phyloP scores from a whole-genome alignment of 169 alveolate genomes.

The Plasmodium reichenowi region DNA sequence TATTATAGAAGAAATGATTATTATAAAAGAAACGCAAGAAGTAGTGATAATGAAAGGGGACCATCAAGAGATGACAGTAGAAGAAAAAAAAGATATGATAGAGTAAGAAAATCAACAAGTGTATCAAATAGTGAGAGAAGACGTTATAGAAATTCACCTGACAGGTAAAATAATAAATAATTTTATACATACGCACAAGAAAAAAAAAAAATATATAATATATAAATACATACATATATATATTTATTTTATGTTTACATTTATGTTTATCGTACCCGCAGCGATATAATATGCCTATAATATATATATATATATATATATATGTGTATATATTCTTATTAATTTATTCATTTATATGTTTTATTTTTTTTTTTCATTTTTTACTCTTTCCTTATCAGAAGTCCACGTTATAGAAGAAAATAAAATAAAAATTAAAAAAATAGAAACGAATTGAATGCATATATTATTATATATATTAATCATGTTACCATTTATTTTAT shows the following conservation, averaged over 20 bases:
- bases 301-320: too few relatives aligned
- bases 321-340: neutral
- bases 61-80: slow-evolving; percentile 64
- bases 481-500: neutral
- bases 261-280: neutral
- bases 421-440: neutral
- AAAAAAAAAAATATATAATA: slow-evolving; percentile 1
- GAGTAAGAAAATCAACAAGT: slow-evolving; percentile 56
- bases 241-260: neutral
- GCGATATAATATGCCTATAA: too few relatives aligned
- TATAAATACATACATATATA: too few relatives aligned
- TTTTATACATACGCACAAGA: slow-evolving; percentile 26
- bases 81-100: slow-evolving; percentile 60
- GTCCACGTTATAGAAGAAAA: slow-evolving; percentile 46
- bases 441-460: slow-evolving; percentile 3
- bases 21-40: slow-evolving; percentile 26
- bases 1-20: slow-evolving; percentile 54
- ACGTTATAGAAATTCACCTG: slow-evolving; percentile 47
- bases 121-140: slow-evolving; percentile 50
- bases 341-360: neutral
- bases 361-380: neutral
- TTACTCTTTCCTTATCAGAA: slow-evolving; percentile 13
- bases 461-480: slow-evolving; percentile 40
- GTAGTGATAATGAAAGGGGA: slow-evolving; percentile 47
- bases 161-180: slow-evolving; percentile 21